Base-by-base conservation (phyloP, 306 rosid species). In the Astragalus glycyphyllos region DNA sequence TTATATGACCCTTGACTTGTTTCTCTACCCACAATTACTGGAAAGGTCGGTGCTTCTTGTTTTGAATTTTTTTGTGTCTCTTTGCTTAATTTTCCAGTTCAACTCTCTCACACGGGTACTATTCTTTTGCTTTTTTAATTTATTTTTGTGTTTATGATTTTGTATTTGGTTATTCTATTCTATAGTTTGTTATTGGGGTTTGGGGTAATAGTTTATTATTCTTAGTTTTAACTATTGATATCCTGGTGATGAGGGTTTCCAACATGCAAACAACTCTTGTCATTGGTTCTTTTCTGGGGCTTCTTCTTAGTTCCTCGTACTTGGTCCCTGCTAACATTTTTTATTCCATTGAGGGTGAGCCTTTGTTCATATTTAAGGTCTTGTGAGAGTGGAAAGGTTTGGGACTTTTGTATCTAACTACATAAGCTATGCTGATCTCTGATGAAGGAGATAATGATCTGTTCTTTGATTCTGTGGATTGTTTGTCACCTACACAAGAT, bases 391-490 rank as follows among this genome's bases (percentile, higher is more conserved):
- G 38, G 65, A 63, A 44, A 59, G 69, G 79, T 17, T 82, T 46
- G 31, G 90, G 78, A 59, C 41, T 38, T 65, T 78, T 65, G 51
- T 77, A 26, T 82, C n/a, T 61, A 42, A 79, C 69, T 49, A 38
- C 80, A 26, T 26, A 69, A 85, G 89, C 84, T 81, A 94, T 90
- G 99, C 88, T 84, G 87, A 86, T 73, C 77, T 84, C 89, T 77
- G 65, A 84, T 81, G 86, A 70, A 51, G 82, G 71, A 58, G 85
- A 84, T 48, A 29, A 16, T 68, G 96, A 88, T 76, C 79, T 83
- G 77, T 90, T 93, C 87, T 93, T 90, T 20, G 94, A 93, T 77
- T 81, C 98, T 0, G 68, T 16, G 31, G 97, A 90, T 77, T 69
- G 54, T 45, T 72, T 93, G 65, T 80, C 88, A 68, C 82, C 86